Base-by-base conservation (phyloP, 1,284 basidiomycete genomes). In the Naganishia sp. region DNA sequence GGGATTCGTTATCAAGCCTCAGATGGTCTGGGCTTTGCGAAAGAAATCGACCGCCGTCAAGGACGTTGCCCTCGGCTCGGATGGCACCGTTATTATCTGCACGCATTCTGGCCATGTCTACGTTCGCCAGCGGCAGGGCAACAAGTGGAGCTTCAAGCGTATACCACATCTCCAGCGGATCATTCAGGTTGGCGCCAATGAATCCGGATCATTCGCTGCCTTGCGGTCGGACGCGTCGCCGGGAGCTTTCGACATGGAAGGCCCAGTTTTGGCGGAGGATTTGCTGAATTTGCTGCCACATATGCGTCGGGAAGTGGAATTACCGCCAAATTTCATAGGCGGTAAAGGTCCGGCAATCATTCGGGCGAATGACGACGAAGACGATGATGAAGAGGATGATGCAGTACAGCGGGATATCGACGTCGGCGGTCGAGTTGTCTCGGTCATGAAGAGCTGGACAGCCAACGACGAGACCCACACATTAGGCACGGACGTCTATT, bases 101-200 rank as follows among this genome's bases (percentile, higher is more conserved):
- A 98, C 95, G 0, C 87, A 90, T 71, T 94, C 94, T 1, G 95
- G 95, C 0, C 94, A 98, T 72, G 94, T 97, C 36, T 98, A 91
- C 73, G 85, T 94, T 25, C 87, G 92, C 31, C 84, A 87, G 21
- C 85, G 90, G 21, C 73, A 70, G 63, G 69, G 72, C 49, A 81
- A 81, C 69, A 79, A 87, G 2, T 87, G 88, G 80, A 92, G 90
- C 80, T 98, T 95, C 76, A 86, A 88, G 60, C 86, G 88, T 16
- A 81, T 97, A 0, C 88, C 90, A 0, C 88, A 87, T 71, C 80
- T 97, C 1, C 94, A 98, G 74, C 88, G 95, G 15, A 86, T 90
- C 23, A 86, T 90, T 57, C 84, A 85, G 48, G 96, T 99, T 4
- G 88, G 87, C 55, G 88, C 90, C 3, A 98, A 93, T 74, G 89